Evolutionary conservation across 108 stramenopile species (phyloP).

Genomic region (Ochromonas danica): DNA sequence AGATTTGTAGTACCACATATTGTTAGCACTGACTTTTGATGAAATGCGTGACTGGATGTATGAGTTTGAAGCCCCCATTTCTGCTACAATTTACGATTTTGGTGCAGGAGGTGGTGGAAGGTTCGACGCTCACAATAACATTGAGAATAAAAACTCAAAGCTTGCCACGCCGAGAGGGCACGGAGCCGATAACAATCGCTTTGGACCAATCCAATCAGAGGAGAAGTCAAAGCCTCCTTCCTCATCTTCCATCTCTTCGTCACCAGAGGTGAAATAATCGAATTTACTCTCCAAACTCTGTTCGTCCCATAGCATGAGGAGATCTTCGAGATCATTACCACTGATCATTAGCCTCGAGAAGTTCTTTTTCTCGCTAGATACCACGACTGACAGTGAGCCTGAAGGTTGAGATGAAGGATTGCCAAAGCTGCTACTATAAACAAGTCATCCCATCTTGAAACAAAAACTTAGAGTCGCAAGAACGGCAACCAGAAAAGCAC

Average conservation of each 20-base stretch:
- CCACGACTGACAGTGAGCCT: not conserved
- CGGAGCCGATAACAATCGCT: conserved; percentile 45
- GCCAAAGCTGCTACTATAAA: not conserved
- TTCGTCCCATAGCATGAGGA: not conserved
- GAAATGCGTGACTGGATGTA: no score
- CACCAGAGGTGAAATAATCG: not conserved
- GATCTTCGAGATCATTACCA: not conserved
- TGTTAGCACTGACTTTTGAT: no score
- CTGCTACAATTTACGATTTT: no score
- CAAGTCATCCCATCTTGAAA: not conserved
- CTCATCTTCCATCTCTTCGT: conserved; percentile 29
- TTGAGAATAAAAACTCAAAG: conserved; percentile 32
- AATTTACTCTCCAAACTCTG: not conserved
- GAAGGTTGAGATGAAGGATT: not conserved
- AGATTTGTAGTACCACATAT: no score
- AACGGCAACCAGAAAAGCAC: not conserved
- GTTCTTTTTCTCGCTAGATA: conserved; percentile 1
- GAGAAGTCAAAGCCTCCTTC: no score
- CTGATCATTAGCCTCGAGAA: not conserved
- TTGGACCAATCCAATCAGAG: no score
- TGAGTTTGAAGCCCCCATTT: no score
- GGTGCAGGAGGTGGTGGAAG: not conserved
- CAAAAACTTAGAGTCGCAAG: not conserved
- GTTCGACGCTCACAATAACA: no score
- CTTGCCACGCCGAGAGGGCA: conserved; percentile 47